These are phyloP conservation scores for Dentipellis sp. DNA, from an alignment of 768 basidiomycete species.

Conservation along the genomic window DNA sequence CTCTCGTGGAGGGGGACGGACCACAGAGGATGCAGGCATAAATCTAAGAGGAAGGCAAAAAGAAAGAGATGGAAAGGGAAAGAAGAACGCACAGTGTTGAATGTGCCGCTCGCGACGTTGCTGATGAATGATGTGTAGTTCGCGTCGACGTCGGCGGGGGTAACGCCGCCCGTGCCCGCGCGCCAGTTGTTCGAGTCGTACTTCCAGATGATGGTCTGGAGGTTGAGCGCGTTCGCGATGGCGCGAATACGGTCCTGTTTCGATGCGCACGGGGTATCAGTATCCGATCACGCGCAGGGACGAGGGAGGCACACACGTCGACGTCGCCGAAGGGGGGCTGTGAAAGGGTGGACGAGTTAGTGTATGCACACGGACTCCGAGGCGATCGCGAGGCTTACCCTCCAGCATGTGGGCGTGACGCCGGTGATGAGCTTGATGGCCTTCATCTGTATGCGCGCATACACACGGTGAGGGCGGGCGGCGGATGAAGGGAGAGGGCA, in stretches of 20 bases:
- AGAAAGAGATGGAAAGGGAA: no score
- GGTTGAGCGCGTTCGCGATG: conserved; percentile 56
- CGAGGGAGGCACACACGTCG: conserved; percentile 26
- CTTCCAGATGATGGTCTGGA: conserved; percentile 68
- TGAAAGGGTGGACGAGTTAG: background rate
- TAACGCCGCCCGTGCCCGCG: conserved; percentile 2
- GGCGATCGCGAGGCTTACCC: background rate
- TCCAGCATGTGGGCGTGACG: conserved; percentile 52
- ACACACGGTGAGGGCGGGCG: no score
- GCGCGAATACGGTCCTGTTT: conserved; percentile 54
- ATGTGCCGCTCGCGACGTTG: conserved; percentile 5
- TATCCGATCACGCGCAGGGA: background rate
- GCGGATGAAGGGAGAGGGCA: background rate
- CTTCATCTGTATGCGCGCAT: conserved; percentile 27
- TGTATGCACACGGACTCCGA: background rate
- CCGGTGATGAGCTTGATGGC: conserved; percentile 45
- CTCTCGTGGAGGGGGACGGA: no score
- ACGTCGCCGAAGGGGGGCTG: conserved; percentile 54
- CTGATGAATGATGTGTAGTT: conserved; percentile 3
- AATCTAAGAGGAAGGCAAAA: no score
- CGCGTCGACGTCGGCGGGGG: conserved; percentile 2
- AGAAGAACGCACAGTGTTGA: background rate
- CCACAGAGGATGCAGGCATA: no score
- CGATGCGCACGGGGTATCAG: background rate
- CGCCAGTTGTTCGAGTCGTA: conserved; percentile 67